Base-by-base conservation (phyloP, 2,329 filamentous ascomycete species). In the Spiromastix sp. region DNA sequence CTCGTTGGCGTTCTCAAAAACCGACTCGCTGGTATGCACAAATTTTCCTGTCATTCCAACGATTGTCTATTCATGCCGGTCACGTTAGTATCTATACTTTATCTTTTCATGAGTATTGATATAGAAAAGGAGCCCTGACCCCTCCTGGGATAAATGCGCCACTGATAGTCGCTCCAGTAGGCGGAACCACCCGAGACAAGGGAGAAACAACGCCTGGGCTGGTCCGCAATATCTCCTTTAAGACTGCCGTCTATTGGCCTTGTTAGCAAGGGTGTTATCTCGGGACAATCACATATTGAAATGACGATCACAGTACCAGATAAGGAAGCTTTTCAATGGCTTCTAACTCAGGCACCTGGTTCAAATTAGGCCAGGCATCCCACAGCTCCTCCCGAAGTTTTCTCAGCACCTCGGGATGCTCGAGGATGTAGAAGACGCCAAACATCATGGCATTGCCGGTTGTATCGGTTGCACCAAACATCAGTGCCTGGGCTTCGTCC, bases 401-500 rank as follows among this genome's bases (percentile, higher is more conserved):
- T 10, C 51, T 33, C 22, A 59, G 38, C 11, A 56, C 43, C 1
- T 46, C 40, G 0, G 56, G 55, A 2, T 54, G 41, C 18, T 57
- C 48, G 3, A 68, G 48, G 17, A 69, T 36, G 32, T 67, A 50
- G 38, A 56, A 66, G 2, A 53, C 52, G 1, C 63, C 65, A 6
- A 61, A 43, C 50, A 60, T 61, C 5, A 65, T 42, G 1, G 63
- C 54, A 26, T 59, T 61, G 1, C 56, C 64, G 4, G 59, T 56
- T 0, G 66, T 68, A 37, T 69, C 64, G 9, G 55, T 55, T 10
- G 66, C 67, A 5, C 56, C 66, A 42, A 68, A 67, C 42, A 70
- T 52, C 32, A 70, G 50, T 0, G 61, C 58, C 43, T 62, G 57
- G 2, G 57, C 58, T 49, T 70, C 67, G 12, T 68, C 61, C 29